Evolutionary conservation across 2,329 filamentous ascomycete species (phyloP).

Genomic region (Ophiostoma montium): DNA sequence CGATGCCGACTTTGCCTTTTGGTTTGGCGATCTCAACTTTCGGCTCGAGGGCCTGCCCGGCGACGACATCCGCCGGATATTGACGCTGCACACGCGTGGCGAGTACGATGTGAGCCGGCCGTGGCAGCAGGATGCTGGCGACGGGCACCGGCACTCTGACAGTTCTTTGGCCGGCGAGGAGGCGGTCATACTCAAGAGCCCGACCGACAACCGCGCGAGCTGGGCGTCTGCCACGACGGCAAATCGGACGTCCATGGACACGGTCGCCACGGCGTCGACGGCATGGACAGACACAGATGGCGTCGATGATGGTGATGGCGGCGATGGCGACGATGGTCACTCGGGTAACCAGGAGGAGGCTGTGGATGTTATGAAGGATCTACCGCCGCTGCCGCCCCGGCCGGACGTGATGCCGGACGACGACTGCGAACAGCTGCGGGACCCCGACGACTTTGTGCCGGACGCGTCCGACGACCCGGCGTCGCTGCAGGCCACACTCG

Average conservation of each 20-base stretch:
- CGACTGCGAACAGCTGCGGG: conserved; percentile 27
- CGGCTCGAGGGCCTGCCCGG: conserved; percentile 77
- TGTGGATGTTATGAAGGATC: conserved; percentile 18
- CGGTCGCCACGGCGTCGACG: conserved; percentile 17
- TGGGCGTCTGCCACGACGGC: conserved; percentile 14
- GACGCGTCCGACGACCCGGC: conserved; percentile 65
- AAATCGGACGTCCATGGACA: conserved; percentile 6
- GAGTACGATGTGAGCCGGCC: conserved; percentile 49
- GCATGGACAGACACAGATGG: conserved; percentile 17
- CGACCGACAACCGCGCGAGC: conserved; percentile 21
- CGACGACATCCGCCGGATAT: conserved; percentile 72
- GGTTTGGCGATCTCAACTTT: conserved; percentile 95
- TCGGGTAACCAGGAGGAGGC: neutral
- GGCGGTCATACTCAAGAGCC: conserved; percentile 32
- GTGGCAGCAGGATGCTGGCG: conserved; percentile 10
- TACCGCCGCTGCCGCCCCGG: conserved; percentile 13
- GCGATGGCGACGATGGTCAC: conserved; percentile 19
- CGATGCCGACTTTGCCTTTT: conserved; percentile 87
- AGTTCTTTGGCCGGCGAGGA: conserved; percentile 30
- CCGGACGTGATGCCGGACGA: neutral
- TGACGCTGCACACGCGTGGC: conserved; percentile 69
- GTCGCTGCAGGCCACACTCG: conserved; percentile 76
- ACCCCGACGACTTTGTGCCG: conserved; percentile 51
- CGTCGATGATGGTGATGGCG: conserved; percentile 3
- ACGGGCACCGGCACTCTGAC: neutral